These are phyloP conservation scores for Macrolepiota albuminosa DNA, from an alignment of 768 basidiomycete genomes.

Conservation along the genomic window DNA sequence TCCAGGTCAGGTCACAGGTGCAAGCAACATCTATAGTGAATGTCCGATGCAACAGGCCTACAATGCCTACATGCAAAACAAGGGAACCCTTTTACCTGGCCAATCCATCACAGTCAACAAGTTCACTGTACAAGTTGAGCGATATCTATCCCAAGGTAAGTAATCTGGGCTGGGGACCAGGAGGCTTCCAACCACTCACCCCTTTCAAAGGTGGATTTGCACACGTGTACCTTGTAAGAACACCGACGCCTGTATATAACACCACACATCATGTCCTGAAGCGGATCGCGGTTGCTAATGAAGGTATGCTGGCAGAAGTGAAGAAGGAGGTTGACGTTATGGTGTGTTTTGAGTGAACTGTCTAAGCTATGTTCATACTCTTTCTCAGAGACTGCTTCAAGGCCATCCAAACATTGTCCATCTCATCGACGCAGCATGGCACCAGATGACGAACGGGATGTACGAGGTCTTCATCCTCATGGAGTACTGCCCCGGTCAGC, in stretches of 20 bases:
- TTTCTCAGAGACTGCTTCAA: slow-evolving; percentile 73
- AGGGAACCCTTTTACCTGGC: slow-evolving; percentile 73
- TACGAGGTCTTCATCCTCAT: slow-evolving; percentile 98
- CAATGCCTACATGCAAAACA: slow-evolving; percentile 47
- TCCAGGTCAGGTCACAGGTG: too few species aligned
- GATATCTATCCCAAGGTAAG: slow-evolving; percentile 92
- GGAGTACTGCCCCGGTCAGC: slow-evolving; percentile 90
- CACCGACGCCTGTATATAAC: slow-evolving; percentile 80
- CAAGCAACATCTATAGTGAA: slow-evolving; percentile 1
- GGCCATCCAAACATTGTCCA: slow-evolving; percentile 95
- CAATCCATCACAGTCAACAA: slow-evolving; percentile 89
- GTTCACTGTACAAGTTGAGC: slow-evolving; percentile 86
- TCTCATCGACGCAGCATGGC: slow-evolving; percentile 93
- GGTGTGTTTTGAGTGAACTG: slow-evolving; percentile 45
- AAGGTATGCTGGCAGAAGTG: slow-evolving; percentile 87
- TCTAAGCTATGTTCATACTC: slow-evolving; percentile 21
- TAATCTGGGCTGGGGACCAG: neutral
- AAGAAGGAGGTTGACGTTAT: slow-evolving; percentile 99
- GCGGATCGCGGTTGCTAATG: slow-evolving; percentile 88
- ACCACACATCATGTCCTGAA: slow-evolving; percentile 97
- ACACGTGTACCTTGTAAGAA: slow-evolving; percentile 93
- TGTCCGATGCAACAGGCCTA: slow-evolving; percentile 45
- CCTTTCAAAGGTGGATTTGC: slow-evolving; percentile 82
- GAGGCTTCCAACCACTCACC: slow-evolving; percentile 9
- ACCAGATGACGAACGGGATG: slow-evolving; percentile 73